Base-by-base conservation (phyloP, 2,329 filamentous ascomycete genomes). In the Tricladium varicosporioides region DNA sequence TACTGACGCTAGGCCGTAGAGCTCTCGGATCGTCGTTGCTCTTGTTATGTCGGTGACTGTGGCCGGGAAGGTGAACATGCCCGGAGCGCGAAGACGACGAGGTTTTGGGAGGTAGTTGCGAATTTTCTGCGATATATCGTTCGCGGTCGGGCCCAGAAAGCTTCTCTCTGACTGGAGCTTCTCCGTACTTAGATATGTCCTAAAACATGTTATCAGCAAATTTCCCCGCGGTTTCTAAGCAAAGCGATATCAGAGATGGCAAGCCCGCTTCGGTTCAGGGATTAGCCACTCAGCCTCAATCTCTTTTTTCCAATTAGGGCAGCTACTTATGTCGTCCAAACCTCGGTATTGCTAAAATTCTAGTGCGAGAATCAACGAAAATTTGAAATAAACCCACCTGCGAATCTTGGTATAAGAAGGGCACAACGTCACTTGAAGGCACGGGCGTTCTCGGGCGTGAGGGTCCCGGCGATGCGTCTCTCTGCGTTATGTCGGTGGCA, bases 371-470 rank as follows among this genome's bases (percentile, higher is more conserved):
- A 40, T 40, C 36, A 15, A 52, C 32, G 48, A 15, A 42, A 7
- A 13, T 42, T 16, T 33, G 33, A 46, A 18, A 55, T 48, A 22
- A 19, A 80, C 85, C 78, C 73, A 90, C 87, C 76, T 90, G 84
- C 63, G 82, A 82, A 70, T 94, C 91, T 74, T 97, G 94, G 71
- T 94, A 97, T 60, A 96, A 81, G 81, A 96, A 99, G n/a, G 94
- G 94, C 42, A 96, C 94, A 57, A 99, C 92, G 74, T 97, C 93
- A 68, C 91, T 94, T 11, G 90, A 91, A 44, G 90, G 90, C 51
- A 92, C 80, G 11, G 92, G 92, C n/a, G 91, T 96, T 65, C 88
- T 83, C 48, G 92, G 91, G 64, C 91, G 82, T 27, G 89, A 92
- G 32, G 84, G 85, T 52, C 83, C 82, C 43, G 91, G 91, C 53